phyloP scores from a whole-genome alignment of 257 asterid genomes.

The Fraxinus excelsior region DNA sequence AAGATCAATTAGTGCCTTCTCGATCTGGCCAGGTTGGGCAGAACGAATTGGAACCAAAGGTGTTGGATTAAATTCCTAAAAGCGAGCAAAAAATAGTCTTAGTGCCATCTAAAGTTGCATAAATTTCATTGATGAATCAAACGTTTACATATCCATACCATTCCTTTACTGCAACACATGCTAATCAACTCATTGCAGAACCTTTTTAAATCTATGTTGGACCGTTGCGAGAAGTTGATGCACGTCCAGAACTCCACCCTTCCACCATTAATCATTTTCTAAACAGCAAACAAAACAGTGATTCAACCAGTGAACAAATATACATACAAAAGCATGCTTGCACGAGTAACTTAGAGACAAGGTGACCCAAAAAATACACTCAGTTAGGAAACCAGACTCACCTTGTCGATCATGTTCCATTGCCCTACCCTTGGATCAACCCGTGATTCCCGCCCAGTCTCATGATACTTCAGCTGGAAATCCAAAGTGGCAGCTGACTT shows the following conservation, averaged over 20 bases:
- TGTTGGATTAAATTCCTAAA: slow-evolving; percentile 38
- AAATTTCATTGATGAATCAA: background rate
- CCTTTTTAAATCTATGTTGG: background rate
- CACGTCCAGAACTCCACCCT: slow-evolving; percentile 65
- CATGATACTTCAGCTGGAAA: slow-evolving; percentile 66
- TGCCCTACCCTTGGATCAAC: slow-evolving; percentile 68
- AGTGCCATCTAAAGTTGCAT: background rate
- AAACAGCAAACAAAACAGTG: slow-evolving; percentile 1
- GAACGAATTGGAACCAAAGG: slow-evolving; percentile 43
- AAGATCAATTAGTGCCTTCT: slow-evolving; percentile 43
- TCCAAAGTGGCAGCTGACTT: background rate
- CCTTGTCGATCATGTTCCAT: slow-evolving; percentile 88
- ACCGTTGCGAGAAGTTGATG: slow-evolving; percentile 47
- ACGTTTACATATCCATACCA: slow-evolving; percentile 42
- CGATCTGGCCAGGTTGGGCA: slow-evolving; percentile 37
- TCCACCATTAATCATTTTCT: slow-evolving; percentile 81
- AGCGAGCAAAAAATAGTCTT: slow-evolving; percentile 11
- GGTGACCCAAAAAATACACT: background rate
- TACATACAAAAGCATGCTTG: background rate
- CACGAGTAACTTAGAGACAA: background rate
- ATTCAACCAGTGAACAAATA: background rate
- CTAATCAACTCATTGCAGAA: slow-evolving; percentile 47
- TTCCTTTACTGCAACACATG: slow-evolving; percentile 74
- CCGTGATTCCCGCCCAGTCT: slow-evolving; percentile 39
- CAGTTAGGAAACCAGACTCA: slow-evolving; percentile 16